Evolutionary conservation across 192 early-diverging fungal species (phyloP).

Genomic region (Haplosporangium gracile): DNA sequence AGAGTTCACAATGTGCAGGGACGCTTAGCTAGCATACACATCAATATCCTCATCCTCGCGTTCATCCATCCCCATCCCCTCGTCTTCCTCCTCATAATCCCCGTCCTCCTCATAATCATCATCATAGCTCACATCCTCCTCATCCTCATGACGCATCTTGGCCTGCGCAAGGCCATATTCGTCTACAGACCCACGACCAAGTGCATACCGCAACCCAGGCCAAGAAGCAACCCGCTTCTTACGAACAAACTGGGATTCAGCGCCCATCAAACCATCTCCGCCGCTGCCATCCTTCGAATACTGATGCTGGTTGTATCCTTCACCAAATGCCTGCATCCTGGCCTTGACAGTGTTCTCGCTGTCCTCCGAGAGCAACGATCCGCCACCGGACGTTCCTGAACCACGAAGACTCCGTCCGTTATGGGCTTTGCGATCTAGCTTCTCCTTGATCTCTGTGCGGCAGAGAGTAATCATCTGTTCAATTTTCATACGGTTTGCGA

Average conservation of each 20-base stretch:
- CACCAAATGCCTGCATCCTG: conserved; percentile 42
- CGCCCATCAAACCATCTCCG: not conserved
- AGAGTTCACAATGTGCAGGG: not conserved
- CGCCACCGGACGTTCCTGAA: not conserved
- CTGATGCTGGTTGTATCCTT: not conserved
- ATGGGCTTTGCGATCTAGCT: conserved; percentile 33
- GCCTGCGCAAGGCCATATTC: conserved; percentile 12
- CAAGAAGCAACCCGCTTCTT: conserved; percentile 30
- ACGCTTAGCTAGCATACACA: not conserved
- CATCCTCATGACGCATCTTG: not conserved
- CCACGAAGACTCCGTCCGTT: conserved; percentile 7
- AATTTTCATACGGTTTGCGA: conserved; percentile 79
- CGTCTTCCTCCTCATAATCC: conserved; percentile 24
- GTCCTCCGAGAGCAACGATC: conserved; percentile 38
- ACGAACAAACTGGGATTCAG: not conserved
- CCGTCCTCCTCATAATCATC: conserved; percentile 22
- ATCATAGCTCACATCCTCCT: conserved; percentile 17
- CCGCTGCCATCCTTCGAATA: not conserved
- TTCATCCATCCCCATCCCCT: conserved; percentile 1
- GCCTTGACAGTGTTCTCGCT: conserved; percentile 49
- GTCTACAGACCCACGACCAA: conserved; percentile 33
- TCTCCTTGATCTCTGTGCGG: conserved; percentile 37
- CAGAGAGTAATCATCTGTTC: conserved; percentile 75
- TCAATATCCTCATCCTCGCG: not conserved
- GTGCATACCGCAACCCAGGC: conserved; percentile 36